Evolutionary conservation across 2,329 filamentous ascomycete species (phyloP).

Genomic region (Blastomyces parvus): DNA sequence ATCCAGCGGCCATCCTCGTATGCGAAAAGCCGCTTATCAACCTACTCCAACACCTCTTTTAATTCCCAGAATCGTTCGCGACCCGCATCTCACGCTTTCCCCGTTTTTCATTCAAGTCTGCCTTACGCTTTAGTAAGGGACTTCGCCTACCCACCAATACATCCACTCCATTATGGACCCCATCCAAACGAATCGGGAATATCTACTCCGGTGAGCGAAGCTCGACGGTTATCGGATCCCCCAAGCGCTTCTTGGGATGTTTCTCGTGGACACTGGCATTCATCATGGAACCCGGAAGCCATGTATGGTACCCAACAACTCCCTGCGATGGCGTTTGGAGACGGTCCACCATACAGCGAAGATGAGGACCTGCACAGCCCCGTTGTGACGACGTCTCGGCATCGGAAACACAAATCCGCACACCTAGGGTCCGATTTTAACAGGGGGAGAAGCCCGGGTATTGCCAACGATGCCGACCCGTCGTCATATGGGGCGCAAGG

Average conservation of each 20-base stretch:
- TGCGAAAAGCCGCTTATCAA: constrained; percentile 71
- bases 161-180: constrained; percentile 92
- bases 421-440: constrained; percentile 39
- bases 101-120: constrained; percentile 74
- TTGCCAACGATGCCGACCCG: constrained; percentile 34
- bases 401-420: constrained; percentile 73
- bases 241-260: constrained; percentile 66
- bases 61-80: constrained; percentile 54
- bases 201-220: constrained; percentile 77
- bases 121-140: constrained; percentile 86
- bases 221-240: constrained; percentile 69
- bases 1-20: constrained; percentile 63
- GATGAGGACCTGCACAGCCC: constrained; percentile 92
- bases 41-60: constrained; percentile 65
- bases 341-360: constrained; percentile 88
- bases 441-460: constrained; percentile 41
- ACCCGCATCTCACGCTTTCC: constrained; percentile 71
- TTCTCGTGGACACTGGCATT: constrained; percentile 49
- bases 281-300: constrained; percentile 40
- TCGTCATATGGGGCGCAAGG: constrained; percentile 41
- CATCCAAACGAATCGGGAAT: constrained; percentile 67
- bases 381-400: constrained; percentile 69
- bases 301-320: constrained; percentile 59
- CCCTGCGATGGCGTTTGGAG: constrained; percentile 72
- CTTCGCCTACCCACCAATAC: constrained; percentile 76